Evolutionary conservation across 148 eudicot species (phyloP).

Genomic region (Rhododendron griersonianum): DNA sequence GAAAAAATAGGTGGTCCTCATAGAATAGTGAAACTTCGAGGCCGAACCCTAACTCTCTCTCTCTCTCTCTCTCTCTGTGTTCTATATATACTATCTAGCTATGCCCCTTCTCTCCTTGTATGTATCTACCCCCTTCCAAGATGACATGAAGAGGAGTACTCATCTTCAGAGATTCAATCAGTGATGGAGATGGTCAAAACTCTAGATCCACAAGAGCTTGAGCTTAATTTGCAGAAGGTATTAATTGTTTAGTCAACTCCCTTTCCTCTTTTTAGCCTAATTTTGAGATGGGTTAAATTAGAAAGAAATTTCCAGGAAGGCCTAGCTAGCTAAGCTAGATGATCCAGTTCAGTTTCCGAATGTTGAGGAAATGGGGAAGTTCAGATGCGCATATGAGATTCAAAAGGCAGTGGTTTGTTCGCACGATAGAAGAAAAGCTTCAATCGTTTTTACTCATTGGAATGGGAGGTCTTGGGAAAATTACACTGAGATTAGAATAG

Average conservation of each 20-base stretch:
- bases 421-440: neutral
- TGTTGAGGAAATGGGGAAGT: neutral
- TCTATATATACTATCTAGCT: too few species aligned
- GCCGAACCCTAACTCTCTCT: neutral
- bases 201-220: neutral
- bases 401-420: neutral
- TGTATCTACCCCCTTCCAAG: neutral
- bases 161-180: neutral
- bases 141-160: neutral
- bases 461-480: neutral
- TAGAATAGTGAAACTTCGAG: neutral
- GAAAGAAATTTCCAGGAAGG: neutral
- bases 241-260: too few species aligned
- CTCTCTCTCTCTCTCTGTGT: neutral
- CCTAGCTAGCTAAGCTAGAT: too few species aligned
- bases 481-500: too few species aligned
- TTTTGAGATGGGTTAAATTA: neutral
- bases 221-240: neutral
- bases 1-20: too few species aligned
- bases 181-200: neutral
- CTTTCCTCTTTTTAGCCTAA: neutral
- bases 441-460: too few species aligned
- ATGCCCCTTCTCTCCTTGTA: neutral
- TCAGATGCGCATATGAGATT: neutral
- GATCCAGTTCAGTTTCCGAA: neutral